Evolutionary conservation across 2,329 filamentous ascomycete genomes (phyloP), one percentile per base, ranked within the genome.

Genomic region (Biscogniauxia mediterranea): DNA sequence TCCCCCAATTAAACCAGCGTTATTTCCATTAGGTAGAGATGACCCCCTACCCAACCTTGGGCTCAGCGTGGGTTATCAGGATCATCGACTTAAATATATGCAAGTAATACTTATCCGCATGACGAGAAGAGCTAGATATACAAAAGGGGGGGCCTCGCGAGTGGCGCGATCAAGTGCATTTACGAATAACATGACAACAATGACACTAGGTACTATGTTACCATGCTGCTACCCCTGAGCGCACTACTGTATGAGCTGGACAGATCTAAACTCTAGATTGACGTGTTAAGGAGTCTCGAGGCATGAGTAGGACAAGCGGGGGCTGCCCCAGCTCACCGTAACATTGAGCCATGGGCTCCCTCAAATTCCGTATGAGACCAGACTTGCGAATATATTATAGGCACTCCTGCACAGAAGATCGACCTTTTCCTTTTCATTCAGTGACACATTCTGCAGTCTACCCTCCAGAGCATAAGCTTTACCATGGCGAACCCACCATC

Each of bases 401-500:
- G 63, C 58, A 57, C 59, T 61, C 58, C 53, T 59, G 59, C 62
- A 59, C 63, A 63, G 61, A 32, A 59, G 66, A 67, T 66, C 65
- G 59, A 20, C 61, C 59, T 52, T 61, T 55, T 57, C 59, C 60
- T 58, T 62, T 56, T 63, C 56, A 64, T 64, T 59, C 54, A 59
- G 66, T 67, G 64, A 67, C 63, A 62, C 58, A 54, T 66, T 64
- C 46, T 59, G 63, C 64, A 55, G 66, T 65, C 59, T 25, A 67
- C 50, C 61, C 59, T 46, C 52, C 53, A 50, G 26, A 62, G 60
- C 62, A 66, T 58, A 50, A 50, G 15, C 20, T 42, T 49, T 52
- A 64, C 61, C 49, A 69, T 69, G 66, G 54, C 66, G 62, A 66
- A 65, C 63, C 62, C 62, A 59, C 57, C 66, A 54, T 61, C 63